phyloP scores from a whole-genome alignment of 169 alveolate species.

The Babesia ovata region DNA sequence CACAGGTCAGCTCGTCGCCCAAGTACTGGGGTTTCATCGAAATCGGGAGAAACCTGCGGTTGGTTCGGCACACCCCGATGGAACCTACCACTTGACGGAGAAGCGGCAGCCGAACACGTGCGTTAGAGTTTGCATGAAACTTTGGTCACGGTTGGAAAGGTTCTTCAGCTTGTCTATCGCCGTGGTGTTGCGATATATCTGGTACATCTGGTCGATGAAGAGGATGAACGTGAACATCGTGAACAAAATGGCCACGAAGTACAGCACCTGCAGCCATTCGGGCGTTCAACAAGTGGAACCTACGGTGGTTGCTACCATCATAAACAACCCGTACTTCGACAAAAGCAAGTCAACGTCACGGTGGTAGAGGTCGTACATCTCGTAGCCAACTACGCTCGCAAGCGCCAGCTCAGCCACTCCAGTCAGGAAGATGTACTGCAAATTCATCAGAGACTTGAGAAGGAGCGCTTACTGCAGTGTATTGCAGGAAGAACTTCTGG shows the following conservation, averaged over 20 bases:
- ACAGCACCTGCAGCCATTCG: constrained; percentile 8
- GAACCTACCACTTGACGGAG: constrained; percentile 28
- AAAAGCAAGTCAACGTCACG: not conserved
- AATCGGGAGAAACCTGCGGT: constrained; percentile 37
- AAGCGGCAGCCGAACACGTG: constrained; percentile 32
- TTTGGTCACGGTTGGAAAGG: constrained; percentile 2
- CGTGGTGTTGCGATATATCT: constrained; percentile 25
- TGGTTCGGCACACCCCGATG: not conserved
- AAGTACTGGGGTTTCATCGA: constrained; percentile 13
- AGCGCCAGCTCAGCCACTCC: constrained; percentile 8
- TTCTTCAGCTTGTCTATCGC: constrained; percentile 44
- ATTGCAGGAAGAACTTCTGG: constrained; percentile 82
- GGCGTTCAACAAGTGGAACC: not conserved
- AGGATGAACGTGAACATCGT: constrained; percentile 32
- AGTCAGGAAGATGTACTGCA: constrained; percentile 7
- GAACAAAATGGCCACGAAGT: constrained; percentile 35
- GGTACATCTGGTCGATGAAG: constrained; percentile 38
- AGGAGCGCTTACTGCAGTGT: constrained; percentile 31
- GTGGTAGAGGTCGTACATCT: constrained; percentile 15
- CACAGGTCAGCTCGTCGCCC: constrained; percentile 8
- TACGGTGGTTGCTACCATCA: constrained; percentile 3
- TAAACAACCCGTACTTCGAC: constrained; percentile 3
- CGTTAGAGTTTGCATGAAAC: constrained; percentile 26
- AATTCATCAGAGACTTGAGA: not conserved
- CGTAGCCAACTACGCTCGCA: constrained; percentile 2